Evolutionary conservation across 179 eudicot species (phyloP).

Genomic region (Nepenthes alata): DNA sequence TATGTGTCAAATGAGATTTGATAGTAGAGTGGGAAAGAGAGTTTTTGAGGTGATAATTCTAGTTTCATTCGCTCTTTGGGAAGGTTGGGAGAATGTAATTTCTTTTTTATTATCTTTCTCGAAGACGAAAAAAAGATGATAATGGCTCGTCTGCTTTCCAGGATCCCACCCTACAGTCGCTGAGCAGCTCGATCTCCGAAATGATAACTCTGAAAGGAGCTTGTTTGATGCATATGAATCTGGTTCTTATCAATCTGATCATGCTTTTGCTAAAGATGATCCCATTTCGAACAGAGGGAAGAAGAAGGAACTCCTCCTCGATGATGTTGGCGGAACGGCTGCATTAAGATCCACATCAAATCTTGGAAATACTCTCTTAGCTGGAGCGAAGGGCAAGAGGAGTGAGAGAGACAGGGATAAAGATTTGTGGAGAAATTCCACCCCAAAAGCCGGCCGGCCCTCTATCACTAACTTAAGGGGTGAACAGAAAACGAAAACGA

Average conservation of each 20-base stretch:
- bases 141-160: conserved; percentile 15
- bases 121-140: background rate
- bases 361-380: conserved; percentile 35
- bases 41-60: too few relatives aligned
- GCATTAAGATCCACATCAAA: conserved; percentile 31
- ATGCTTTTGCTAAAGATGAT: conserved; percentile 54
- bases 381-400: conserved; percentile 79
- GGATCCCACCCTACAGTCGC: conserved; percentile 27
- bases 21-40: too few relatives aligned
- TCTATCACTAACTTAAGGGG: conserved; percentile 47
- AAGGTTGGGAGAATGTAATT: too few relatives aligned
- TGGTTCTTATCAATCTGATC: conserved; percentile 39
- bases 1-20: too few relatives aligned
- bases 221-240: conserved; percentile 26
- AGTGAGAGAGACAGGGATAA: conserved; percentile 58
- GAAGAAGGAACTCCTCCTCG: conserved; percentile 75
- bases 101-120: too few relatives aligned
- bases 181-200: conserved; percentile 24
- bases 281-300: conserved; percentile 63
- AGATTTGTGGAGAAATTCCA: conserved; percentile 17
- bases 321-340: conserved; percentile 51
- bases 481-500: conserved; percentile 64
- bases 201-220: conserved; percentile 21
- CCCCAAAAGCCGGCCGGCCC: conserved; percentile 41
- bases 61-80: too few relatives aligned